Conservation (phyloP, 306 rosid genomes). For the Potentilla sterilis region DNA sequence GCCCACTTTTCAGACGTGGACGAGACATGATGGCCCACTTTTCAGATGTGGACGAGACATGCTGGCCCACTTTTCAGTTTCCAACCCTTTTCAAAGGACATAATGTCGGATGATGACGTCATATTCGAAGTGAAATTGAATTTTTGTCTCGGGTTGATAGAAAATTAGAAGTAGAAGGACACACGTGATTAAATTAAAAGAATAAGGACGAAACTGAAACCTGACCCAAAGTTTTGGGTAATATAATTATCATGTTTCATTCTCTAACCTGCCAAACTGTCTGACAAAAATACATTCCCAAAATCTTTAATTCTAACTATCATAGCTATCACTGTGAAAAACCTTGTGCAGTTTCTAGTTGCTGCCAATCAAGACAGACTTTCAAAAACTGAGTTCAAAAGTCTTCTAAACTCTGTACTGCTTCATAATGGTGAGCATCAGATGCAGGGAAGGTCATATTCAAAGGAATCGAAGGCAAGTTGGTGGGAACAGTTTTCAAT, state of each 20-base stretch:
- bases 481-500: constrained; percentile 82
- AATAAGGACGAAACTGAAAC: no score
- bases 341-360: constrained; percentile 60
- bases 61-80: no score
- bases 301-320: background rate
- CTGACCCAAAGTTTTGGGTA: no score
- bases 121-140: no score
- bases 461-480: constrained; percentile 73
- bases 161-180: no score
- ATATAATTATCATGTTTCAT: background rate
- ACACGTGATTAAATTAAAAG: no score
- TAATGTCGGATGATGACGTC: no score
- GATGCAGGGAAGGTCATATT: constrained; percentile 34
- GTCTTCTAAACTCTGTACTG: constrained; percentile 44
- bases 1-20: no score
- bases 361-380: constrained; percentile 65
- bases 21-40: no score
- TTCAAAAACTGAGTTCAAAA: constrained; percentile 66
- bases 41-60: no score
- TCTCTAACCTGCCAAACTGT: background rate
- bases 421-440: constrained; percentile 41
- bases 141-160: no score
- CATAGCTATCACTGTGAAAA: background rate
- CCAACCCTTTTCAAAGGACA: no score
- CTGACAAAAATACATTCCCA: background rate